A percentile compares a stretch with the other conserved stretches of the same genome.
Conservation (phyloP, 2,329 filamentous ascomycete genomes). For the Hymenoscyphus fructigenus region DNA sequence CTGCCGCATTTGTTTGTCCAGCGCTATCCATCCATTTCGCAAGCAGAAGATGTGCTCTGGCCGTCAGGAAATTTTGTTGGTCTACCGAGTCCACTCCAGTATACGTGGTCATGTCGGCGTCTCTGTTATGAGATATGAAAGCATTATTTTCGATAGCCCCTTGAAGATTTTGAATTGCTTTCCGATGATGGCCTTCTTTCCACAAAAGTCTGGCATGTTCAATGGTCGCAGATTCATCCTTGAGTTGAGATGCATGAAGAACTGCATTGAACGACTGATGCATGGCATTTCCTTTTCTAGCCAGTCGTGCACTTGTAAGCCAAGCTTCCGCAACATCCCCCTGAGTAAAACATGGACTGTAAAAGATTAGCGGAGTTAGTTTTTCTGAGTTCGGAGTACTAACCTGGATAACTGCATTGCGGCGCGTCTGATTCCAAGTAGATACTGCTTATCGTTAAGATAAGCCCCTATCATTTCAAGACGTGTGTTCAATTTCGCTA, state of each 20-base stretch:
- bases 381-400: slow-evolving; percentile 18
- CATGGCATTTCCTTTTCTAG: slow-evolving; percentile 79
- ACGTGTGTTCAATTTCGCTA: slow-evolving; percentile 67
- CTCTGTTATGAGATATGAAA: slow-evolving; percentile 53
- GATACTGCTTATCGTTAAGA: slow-evolving; percentile 88
- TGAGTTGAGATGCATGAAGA: slow-evolving; percentile 79
- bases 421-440: slow-evolving; percentile 82
- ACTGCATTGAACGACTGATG: slow-evolving; percentile 93
- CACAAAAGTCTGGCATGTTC: slow-evolving; percentile 92
- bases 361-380: slow-evolving; percentile 32
- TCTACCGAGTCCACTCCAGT: slow-evolving; percentile 26
- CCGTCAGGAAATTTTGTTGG: slow-evolving; percentile 62
- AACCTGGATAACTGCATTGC: slow-evolving; percentile 78
- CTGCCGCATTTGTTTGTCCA: slow-evolving; percentile 85
- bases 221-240: slow-evolving; percentile 84
- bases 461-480: slow-evolving; percentile 88
- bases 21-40: slow-evolving; percentile 96
- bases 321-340: slow-evolving; percentile 79
- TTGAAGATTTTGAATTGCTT: slow-evolving; percentile 89
- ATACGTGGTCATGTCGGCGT: slow-evolving; percentile 23
- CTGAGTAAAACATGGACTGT: slow-evolving; percentile 56
- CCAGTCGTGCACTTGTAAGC: slow-evolving; percentile 81
- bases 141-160: slow-evolving; percentile 79
- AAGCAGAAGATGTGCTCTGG: slow-evolving; percentile 79
- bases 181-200: slow-evolving; percentile 89